Conservation (phyloP, 2,329 filamentous ascomycete genomes). For the Ophiostoma piceae region DNA sequence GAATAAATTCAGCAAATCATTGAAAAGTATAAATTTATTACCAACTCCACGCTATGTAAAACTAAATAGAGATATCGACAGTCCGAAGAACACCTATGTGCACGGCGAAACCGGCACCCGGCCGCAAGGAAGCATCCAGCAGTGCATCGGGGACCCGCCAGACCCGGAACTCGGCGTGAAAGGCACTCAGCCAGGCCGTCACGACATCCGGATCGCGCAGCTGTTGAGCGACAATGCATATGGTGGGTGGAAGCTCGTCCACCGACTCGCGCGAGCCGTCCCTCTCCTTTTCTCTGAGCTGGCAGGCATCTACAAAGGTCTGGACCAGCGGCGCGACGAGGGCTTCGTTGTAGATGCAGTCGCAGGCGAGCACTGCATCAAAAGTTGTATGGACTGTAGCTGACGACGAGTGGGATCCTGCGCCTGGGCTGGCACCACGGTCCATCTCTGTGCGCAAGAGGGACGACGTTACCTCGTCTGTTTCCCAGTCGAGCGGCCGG, state of each 20-base stretch:
- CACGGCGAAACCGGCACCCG: constrained; percentile 70
- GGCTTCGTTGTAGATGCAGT: constrained; percentile 92
- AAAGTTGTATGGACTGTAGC: constrained; percentile 43
- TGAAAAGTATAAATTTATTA: neutral
- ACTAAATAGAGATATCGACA: neutral
- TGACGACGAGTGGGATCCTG: neutral
- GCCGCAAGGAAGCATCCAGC: constrained; percentile 54
- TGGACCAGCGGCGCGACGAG: constrained; percentile 77
- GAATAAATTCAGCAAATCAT: too few relatives aligned
- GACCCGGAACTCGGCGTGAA: constrained; percentile 60
- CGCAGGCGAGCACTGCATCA: constrained; percentile 75
- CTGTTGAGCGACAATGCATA: constrained; percentile 85
- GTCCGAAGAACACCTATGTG: constrained; percentile 63
- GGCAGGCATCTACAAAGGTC: constrained; percentile 70
- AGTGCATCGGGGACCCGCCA: constrained; percentile 69
- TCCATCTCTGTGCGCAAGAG: constrained; percentile 16
- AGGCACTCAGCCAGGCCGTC: constrained; percentile 69
- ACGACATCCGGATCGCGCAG: constrained; percentile 81
- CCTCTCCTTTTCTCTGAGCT: constrained; percentile 43
- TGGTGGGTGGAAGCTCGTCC: constrained; percentile 43
- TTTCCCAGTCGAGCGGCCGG: constrained; percentile 8
- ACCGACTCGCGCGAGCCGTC: constrained; percentile 12
- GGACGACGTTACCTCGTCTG: constrained; percentile 32
- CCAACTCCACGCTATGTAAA: neutral
- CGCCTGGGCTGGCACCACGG: neutral